These are phyloP conservation scores for Ramularia endophylla DNA, from an alignment of 2,329 filamentous ascomycete species.

Conservation along the genomic window DNA sequence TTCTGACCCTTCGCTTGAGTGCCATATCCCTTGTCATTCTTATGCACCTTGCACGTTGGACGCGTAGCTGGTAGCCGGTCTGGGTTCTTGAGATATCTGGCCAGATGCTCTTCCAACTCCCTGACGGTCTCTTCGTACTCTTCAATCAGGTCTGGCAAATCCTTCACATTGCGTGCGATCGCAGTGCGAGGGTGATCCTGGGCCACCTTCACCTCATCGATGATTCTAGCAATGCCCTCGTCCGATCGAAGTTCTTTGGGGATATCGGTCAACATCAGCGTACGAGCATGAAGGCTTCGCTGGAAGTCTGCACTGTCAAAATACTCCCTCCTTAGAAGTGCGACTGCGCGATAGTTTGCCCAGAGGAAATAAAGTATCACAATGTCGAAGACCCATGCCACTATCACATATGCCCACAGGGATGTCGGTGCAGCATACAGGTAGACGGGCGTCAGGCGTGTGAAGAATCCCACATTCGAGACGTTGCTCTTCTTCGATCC, in stretches of 20 bases:
- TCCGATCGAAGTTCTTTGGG: conserved; percentile 70
- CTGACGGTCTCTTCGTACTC: conserved; percentile 77
- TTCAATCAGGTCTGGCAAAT: conserved; percentile 76
- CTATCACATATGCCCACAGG: conserved; percentile 55
- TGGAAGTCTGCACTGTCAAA: conserved; percentile 87
- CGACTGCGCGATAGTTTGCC: conserved; percentile 78
- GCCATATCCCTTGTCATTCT: conserved; percentile 56
- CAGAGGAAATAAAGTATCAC: conserved; percentile 76
- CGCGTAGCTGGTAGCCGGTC: conserved; percentile 68
- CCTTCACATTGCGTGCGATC: conserved; percentile 86
- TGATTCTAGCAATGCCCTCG: conserved; percentile 79
- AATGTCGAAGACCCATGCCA: conserved; percentile 63
- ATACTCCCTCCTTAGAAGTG: conserved; percentile 66
- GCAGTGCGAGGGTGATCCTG: conserved; percentile 73
- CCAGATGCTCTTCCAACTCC: conserved; percentile 73
- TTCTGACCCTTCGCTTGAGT: conserved; percentile 64
- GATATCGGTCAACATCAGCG: conserved; percentile 71
- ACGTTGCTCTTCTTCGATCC: conserved; percentile 25
- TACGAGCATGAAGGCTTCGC: conserved; percentile 70
- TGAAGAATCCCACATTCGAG: conserved; percentile 36
- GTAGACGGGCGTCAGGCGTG: conserved; percentile 53
- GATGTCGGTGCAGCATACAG: conserved; percentile 37
- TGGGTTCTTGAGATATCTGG: conserved; percentile 87
- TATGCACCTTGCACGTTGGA: conserved; percentile 73
- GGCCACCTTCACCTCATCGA: conserved; percentile 71